Conservation (phyloP, 306 rosid genomes). For the Fagus crenata region DNA sequence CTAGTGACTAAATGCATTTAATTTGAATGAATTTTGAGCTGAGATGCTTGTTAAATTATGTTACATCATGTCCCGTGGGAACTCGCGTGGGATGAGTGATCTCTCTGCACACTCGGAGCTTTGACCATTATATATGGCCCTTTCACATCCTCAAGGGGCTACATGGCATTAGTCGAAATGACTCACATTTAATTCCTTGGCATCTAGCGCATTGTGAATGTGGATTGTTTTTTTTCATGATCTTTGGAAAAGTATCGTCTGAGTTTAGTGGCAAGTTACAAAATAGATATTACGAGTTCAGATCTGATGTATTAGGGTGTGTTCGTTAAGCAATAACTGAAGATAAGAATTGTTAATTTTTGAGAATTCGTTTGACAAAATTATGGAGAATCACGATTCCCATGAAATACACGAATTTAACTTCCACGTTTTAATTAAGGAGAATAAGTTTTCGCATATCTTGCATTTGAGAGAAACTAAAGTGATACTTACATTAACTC, state of each 20-base stretch:
- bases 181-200: neutral
- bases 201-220: neutral
- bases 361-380: too few species aligned
- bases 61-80: neutral
- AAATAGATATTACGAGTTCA: neutral
- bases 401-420: too few species aligned
- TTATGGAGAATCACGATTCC: too few species aligned
- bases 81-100: neutral
- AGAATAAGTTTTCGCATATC: too few species aligned
- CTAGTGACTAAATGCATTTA: conserved; percentile 10
- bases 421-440: too few species aligned
- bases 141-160: neutral
- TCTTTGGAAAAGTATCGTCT: neutral
- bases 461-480: too few species aligned
- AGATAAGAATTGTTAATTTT: too few species aligned
- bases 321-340: too few species aligned
- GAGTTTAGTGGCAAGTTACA: neutral
- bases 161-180: neutral
- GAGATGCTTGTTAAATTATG: neutral
- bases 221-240: neutral
- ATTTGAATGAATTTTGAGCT: neutral
- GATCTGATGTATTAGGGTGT: too few species aligned
- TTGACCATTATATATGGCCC: neutral
- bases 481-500: too few species aligned
- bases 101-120: neutral